Percentiles rank a stretch among this genome's conserved stretches.
Evolutionary conservation across 2,329 filamentous ascomycete species (phyloP).

Genomic region (Periconia sp.): DNA sequence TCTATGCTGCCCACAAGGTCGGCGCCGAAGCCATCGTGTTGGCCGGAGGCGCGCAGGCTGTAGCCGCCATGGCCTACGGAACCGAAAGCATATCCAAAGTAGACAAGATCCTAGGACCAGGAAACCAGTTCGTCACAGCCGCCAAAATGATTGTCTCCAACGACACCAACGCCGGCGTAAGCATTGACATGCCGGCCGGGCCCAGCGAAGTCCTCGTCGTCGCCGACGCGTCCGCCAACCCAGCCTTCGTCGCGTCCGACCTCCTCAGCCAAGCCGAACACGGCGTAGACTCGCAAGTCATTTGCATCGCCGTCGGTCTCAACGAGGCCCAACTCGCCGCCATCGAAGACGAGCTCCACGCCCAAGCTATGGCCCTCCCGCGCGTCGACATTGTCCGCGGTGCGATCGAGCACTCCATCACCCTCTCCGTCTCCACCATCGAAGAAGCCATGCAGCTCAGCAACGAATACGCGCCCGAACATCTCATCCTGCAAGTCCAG

Average conservation of each 20-base stretch:
- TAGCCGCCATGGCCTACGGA: conserved; percentile 96
- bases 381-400: conserved; percentile 91
- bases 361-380: conserved; percentile 82
- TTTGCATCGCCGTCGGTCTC: conserved; percentile 83
- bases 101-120: conserved; percentile 96
- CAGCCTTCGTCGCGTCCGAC: conserved; percentile 93
- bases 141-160: conserved; percentile 99
- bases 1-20: conserved; percentile 96
- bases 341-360: conserved; percentile 89
- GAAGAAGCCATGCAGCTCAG: conserved; percentile 77
- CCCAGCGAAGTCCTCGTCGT: conserved; percentile 97
- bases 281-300: conserved; percentile 92
- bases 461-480: conserved; percentile 95
- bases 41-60: conserved; percentile 91
- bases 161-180: conserved; percentile 90
- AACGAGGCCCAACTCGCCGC: conserved; percentile 70
- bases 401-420: conserved; percentile 88
- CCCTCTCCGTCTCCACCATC: conserved; percentile 74
- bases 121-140: conserved; percentile 97
- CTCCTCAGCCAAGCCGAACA: conserved; percentile 95
- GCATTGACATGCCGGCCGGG: conserved; percentile 98
- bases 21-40: conserved; percentile 95
- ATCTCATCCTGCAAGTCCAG: conserved; percentile 87
- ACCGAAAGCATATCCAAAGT: conserved; percentile 94
- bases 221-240: conserved; percentile 83